phyloP scores from a whole-genome alignment of 1,284 basidiomycete species.

The Cutaneotrichosporon sp. region DNA sequence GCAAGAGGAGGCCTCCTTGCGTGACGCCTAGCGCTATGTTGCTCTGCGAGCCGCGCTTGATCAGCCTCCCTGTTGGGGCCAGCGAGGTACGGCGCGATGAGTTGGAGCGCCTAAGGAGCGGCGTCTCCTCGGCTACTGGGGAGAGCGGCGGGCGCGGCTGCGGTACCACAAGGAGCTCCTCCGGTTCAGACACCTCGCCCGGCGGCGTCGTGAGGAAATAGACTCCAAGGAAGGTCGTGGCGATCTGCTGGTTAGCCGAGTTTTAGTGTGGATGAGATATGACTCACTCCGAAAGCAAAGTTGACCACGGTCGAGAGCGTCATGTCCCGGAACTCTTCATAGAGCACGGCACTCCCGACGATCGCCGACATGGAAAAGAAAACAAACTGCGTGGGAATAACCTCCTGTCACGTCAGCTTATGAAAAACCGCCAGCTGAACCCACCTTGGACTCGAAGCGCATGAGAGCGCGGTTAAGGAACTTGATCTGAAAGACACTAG shows the following conservation, averaged over 20 bases:
- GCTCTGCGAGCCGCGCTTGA: conserved; percentile 22
- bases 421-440: not conserved
- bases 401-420: conserved; percentile 40
- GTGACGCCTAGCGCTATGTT: conserved; percentile 35
- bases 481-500: conserved; percentile 84
- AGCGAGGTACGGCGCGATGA: not conserved
- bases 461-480: conserved; percentile 87
- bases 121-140: conserved; percentile 29
- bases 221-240: conserved; percentile 60
- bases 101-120: conserved; percentile 19
- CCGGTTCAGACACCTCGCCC: not conserved
- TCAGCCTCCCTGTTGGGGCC: not conserved
- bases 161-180: not conserved
- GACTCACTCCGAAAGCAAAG: conserved; percentile 50
- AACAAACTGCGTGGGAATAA: conserved; percentile 77
- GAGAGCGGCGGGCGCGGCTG: not conserved
- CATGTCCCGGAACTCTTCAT: conserved; percentile 82
- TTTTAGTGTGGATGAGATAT: not conserved
- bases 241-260: conserved; percentile 52
- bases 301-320: conserved; percentile 73
- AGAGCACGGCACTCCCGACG: conserved; percentile 86
- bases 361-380: conserved; percentile 69
- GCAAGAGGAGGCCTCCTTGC: conserved; percentile 43
- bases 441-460: conserved; percentile 79
- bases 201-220: conserved; percentile 58